Evolutionary conservation across 2,329 filamentous ascomycete genomes (phyloP).

Genomic region (Cercospora sojina): DNA sequence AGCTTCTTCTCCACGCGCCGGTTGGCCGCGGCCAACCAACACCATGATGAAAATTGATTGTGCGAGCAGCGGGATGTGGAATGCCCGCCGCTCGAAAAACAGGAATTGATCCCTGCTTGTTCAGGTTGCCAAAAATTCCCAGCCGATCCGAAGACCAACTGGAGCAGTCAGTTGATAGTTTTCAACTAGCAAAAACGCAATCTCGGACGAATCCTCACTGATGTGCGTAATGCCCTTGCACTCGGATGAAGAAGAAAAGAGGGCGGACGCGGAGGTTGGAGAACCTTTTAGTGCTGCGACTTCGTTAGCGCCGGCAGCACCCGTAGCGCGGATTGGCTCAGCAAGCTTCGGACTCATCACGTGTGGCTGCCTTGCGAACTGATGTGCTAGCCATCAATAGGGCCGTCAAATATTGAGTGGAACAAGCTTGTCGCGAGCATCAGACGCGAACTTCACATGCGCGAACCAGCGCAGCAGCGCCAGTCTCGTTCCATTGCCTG

Average conservation of each 20-base stretch:
- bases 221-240: constrained; percentile 74
- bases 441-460: neutral
- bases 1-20: neutral
- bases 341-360: neutral
- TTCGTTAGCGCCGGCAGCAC: neutral
- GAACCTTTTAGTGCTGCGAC: neutral
- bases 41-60: neutral
- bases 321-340: neutral
- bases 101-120: neutral
- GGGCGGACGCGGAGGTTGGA: neutral
- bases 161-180: constrained; percentile 77
- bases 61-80: neutral
- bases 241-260: constrained; percentile 5
- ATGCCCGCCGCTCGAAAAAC: too few relatives aligned
- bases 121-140: constrained; percentile 70
- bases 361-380: neutral
- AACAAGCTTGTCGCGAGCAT: constrained; percentile 5
- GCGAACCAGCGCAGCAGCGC: neutral
- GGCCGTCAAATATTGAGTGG: neutral
- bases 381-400: neutral
- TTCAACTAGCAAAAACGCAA: constrained; percentile 88
- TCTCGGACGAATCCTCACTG: constrained; percentile 87
- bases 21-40: neutral
- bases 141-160: constrained; percentile 66
- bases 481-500: constrained; percentile 5